phyloP scores from a whole-genome alignment of 129 eudicot species.

The Gnaphalium uliginosum region DNA sequence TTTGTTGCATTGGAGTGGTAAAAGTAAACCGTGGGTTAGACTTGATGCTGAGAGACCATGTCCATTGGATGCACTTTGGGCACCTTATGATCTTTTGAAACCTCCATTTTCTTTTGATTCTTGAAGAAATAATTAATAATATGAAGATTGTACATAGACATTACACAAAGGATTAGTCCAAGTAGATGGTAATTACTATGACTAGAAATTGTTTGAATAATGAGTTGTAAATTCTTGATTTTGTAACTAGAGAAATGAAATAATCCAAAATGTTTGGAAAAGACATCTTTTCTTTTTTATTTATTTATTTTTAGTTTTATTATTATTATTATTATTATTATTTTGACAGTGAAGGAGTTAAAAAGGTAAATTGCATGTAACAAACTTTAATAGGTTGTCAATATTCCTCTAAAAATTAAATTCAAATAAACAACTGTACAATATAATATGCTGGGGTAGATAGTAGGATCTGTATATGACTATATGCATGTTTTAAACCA shows the following conservation, averaged over 20 bases:
- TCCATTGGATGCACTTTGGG: slow-evolving; percentile 47
- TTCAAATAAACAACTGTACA: too few relatives aligned
- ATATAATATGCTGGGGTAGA: background rate
- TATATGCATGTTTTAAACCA: background rate
- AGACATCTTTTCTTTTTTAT: background rate
- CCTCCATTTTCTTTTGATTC: slow-evolving; percentile 38
- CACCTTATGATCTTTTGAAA: slow-evolving; percentile 45
- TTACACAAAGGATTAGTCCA: background rate
- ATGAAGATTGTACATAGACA: background rate
- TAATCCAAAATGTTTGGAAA: background rate
- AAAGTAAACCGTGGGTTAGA: slow-evolving; percentile 47
- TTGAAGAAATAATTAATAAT: background rate
- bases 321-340: background rate
- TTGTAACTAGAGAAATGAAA: background rate
- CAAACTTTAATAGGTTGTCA: too few relatives aligned
- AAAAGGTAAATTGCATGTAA: too few relatives aligned
- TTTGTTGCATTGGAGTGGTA: slow-evolving; percentile 53
- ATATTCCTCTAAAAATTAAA: background rate
- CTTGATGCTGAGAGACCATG: slow-evolving; percentile 46
- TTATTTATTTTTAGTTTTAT: background rate
- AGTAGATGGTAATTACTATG: background rate
- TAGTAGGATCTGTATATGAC: background rate
- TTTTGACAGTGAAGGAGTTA: too few relatives aligned
- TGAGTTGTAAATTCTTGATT: background rate
- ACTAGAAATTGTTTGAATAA: background rate